Conservation (phyloP, 805 yeast genomes). For the Yarrowia osloensis region DNA sequence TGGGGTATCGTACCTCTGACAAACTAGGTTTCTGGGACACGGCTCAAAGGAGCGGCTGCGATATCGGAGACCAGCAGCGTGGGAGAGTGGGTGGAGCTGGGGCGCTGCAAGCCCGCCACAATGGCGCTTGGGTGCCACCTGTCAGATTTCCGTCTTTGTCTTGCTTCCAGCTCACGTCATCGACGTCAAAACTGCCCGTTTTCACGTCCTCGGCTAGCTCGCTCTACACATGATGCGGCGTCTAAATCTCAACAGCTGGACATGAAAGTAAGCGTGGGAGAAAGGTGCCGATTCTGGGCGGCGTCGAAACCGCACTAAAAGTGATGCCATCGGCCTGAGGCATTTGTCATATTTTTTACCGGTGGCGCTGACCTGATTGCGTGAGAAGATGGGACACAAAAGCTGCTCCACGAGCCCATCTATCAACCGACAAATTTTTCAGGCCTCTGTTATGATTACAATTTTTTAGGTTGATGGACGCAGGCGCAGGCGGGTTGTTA, state of each 20-base stretch:
- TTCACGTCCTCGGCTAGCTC: constrained; percentile 16
- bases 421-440: neutral
- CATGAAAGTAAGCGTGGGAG: neutral
- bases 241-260: constrained; percentile 6
- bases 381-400: too few relatives aligned
- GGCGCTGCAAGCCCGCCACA: too few relatives aligned
- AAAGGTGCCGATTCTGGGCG: neutral
- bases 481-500: neutral
- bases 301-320: neutral
- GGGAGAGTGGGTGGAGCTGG: neutral
- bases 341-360: neutral
- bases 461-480: neutral
- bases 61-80: neutral
- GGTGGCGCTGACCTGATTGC: too few relatives aligned
- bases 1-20: constrained; percentile 26
- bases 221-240: constrained; percentile 7
- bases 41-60: constrained; percentile 26
- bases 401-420: too few relatives aligned
- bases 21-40: neutral
- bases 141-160: neutral
- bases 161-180: neutral
- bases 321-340: neutral
- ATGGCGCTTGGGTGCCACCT: neutral
- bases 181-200: neutral
- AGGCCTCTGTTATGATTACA: neutral